These are phyloP conservation scores for Eucalyptus dawsonii DNA, from an alignment of 345 rosid species.

Conservation along the genomic window DNA sequence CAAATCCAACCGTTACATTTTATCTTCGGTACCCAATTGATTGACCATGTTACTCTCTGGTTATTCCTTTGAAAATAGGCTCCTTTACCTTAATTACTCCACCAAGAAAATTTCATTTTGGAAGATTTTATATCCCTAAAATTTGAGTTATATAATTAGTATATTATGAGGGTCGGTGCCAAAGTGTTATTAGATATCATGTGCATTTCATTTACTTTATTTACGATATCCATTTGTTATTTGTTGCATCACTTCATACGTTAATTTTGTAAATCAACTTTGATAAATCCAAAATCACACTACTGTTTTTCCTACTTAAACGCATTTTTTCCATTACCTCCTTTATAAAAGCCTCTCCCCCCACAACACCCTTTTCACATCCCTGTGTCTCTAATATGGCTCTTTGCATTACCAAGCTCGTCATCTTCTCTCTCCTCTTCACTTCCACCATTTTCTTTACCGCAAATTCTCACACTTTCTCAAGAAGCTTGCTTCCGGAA, in stretches of 20 bases:
- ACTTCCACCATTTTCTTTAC: not conserved
- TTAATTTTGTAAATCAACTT: not conserved
- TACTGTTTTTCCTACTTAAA: not conserved
- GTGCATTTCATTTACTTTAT: not conserved
- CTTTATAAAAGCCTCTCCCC: not conserved
- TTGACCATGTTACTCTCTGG: not conserved
- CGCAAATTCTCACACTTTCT: not conserved
- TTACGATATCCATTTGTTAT: not conserved
- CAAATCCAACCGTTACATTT: not conserved
- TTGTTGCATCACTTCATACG: not conserved
- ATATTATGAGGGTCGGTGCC: not conserved
- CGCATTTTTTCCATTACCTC: not conserved
- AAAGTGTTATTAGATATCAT: not conserved
- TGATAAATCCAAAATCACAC: not conserved
- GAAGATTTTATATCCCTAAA: not conserved
- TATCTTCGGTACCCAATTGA: not conserved
- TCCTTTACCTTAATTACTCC: not conserved
- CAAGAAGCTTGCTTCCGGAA: not conserved
- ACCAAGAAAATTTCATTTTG: not conserved
- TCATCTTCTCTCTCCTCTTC: not conserved
- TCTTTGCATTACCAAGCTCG: not conserved
- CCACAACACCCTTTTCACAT: not conserved
- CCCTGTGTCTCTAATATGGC: not conserved
- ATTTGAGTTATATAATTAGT: not conserved
- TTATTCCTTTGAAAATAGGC: not conserved